These are phyloP conservation scores for Monosporascus sp. DNA, from an alignment of 2,329 filamentous ascomycete genomes.

Conservation along the genomic window DNA sequence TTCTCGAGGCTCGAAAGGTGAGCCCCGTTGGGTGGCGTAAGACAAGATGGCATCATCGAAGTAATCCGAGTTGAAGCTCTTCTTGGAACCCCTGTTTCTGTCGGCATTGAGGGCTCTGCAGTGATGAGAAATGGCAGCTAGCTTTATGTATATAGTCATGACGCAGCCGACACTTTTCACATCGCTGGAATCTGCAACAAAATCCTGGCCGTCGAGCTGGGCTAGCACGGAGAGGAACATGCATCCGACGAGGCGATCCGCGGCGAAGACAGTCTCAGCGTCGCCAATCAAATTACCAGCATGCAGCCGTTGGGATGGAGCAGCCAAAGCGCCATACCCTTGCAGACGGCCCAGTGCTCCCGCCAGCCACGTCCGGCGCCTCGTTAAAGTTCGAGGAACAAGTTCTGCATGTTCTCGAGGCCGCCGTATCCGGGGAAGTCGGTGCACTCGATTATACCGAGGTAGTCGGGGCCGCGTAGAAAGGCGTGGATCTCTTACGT, in stretches of 20 bases:
- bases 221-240: constrained; percentile 36
- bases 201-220: constrained; percentile 25
- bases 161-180: constrained; percentile 32
- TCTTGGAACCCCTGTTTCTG: constrained; percentile 11
- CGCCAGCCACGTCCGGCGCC: constrained; percentile 26
- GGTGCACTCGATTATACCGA: constrained; percentile 38
- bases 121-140: constrained; percentile 9
- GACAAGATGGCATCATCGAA: constrained; percentile 28
- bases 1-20: constrained; percentile 18
- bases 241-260: constrained; percentile 19
- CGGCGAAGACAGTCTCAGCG: constrained; percentile 13
- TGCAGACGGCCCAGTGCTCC: constrained; percentile 36
- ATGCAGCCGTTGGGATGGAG: constrained; percentile 5
- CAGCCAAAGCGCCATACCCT: constrained; percentile 28
- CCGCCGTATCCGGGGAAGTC: constrained; percentile 34
- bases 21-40: constrained; percentile 29
- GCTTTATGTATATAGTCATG: constrained; percentile 30
- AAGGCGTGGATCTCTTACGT: constrained; percentile 11
- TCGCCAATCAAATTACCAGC: constrained; percentile 23
- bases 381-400: constrained; percentile 35
- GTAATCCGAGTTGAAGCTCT: constrained; percentile 13
- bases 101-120: constrained; percentile 12
- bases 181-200: constrained; percentile 28
- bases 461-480: constrained; percentile 31
- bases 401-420: constrained; percentile 38